Base-by-base conservation (phyloP, 129 eudicot genomes). In the Tagetes erecta region DNA sequence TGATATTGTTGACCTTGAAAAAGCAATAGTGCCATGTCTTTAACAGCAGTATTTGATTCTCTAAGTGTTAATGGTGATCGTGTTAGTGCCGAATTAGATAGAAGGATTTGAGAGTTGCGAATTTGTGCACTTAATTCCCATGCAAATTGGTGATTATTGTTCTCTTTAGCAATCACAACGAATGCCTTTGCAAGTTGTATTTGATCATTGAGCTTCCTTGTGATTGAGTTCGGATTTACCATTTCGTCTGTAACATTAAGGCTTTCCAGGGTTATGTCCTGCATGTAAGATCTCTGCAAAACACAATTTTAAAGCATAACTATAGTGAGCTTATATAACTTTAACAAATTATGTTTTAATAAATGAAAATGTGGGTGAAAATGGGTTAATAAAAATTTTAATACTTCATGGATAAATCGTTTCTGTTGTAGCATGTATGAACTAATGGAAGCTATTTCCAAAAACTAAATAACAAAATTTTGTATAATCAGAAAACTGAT, bases 41-140 rank as follows among this genome's bases (percentile, higher is more conserved):
- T 81, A 8, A 88, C 76, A 6, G 86, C 88, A 8, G 82, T 73
- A 39, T 81, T 87, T 34, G 94, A 78, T 74, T 88, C 94, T 64
- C 75, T 49, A 46, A 36, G 81, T 41, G 82, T 85, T 77, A 88
- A 76, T 30, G 94, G 94, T 40, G 74, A 80, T 78, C 88, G 81
- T 39, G 88, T 80, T 12, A 82, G 68, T 10, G 94, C 94, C 55
- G 90, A 77, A 64, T 79, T 83, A 34, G 90, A 88, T 40, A 88
- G 90, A 27, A 88, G 94, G 81, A 88, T 68, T 60, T 88, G 90
- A 9, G 94, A 85, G 82, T 88, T 88, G 31, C 86, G 88, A 53
- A 88, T 85, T 75, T 88, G 94, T 52, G 90, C 83, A 67, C 88
- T 88, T 40, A 88, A 71, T 82, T 88, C 94, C 93, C 88, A 88